Evolutionary conservation across 306 rosid genomes (phyloP).

Genomic region (Medicago lupulina): DNA sequence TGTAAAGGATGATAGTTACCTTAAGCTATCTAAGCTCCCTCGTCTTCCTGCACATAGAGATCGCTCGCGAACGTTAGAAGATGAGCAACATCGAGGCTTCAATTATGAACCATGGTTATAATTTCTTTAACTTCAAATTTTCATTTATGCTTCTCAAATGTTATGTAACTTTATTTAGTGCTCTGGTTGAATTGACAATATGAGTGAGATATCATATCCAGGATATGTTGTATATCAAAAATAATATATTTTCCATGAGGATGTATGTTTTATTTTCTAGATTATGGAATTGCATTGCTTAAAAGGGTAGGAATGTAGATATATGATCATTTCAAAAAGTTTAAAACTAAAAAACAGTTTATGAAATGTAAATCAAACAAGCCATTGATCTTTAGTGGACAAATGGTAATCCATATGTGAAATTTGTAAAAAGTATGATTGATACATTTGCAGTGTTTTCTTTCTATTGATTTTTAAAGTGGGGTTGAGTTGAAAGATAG

Average conservation of each 20-base stretch:
- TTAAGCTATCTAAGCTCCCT: constrained; percentile 56
- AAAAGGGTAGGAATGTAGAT: too few relatives aligned
- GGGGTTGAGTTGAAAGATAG: too few relatives aligned
- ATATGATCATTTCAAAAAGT: too few relatives aligned
- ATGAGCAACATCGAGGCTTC: constrained; percentile 35
- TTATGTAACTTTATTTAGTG: constrained; percentile 13
- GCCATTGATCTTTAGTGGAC: too few relatives aligned
- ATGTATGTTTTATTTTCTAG: neutral
- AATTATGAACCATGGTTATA: constrained; percentile 40
- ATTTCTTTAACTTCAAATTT: neutral
- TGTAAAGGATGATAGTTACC: constrained; percentile 50
- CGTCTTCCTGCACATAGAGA: constrained; percentile 51
- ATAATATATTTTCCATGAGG: neutral
- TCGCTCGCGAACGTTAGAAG: constrained; percentile 34
- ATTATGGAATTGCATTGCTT: neutral
- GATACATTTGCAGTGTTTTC: neutral
- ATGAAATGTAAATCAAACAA: too few relatives aligned
- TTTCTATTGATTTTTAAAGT: too few relatives aligned
- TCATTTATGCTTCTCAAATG: neutral
- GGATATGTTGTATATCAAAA: neutral
- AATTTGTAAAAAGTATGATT: neutral
- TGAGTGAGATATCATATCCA: constrained; percentile 15
- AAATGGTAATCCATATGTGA: neutral
- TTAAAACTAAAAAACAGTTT: too few relatives aligned
- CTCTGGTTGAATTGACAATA: neutral